Conservation (phyloP, 306 rosid species). For the Ormosia emarginata region DNA sequence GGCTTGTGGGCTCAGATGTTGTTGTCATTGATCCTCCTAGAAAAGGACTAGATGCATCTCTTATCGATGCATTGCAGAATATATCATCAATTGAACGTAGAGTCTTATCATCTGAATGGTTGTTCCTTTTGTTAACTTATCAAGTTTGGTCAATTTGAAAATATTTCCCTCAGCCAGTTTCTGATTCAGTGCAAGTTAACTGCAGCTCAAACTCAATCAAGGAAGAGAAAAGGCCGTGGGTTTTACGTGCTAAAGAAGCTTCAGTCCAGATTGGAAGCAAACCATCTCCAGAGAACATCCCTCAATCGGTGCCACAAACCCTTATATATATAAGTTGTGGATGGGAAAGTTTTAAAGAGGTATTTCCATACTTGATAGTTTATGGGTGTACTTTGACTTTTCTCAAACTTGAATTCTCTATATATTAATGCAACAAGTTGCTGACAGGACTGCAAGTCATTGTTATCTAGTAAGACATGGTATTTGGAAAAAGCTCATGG, state of each 20-base stretch:
- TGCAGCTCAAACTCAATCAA: slow-evolving; percentile 57
- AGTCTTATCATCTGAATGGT: slow-evolving; percentile 58
- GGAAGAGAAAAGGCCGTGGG: slow-evolving; percentile 97
- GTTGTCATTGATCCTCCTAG: slow-evolving; percentile 94
- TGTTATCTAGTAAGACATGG: slow-evolving; percentile 75
- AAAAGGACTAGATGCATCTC: slow-evolving; percentile 83
- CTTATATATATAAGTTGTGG: slow-evolving; percentile 97
- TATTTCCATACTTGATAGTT: slow-evolving; percentile 24
- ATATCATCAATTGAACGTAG: slow-evolving; percentile 56
- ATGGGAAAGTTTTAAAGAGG: slow-evolving; percentile 99
- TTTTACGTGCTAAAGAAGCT: slow-evolving; percentile 84
- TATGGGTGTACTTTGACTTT: background rate
- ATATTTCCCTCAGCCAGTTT: slow-evolving; percentile 19
- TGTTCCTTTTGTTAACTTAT: slow-evolving; percentile 26
- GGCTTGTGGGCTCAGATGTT: slow-evolving; percentile 89
- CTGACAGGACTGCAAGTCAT: slow-evolving; percentile 74
- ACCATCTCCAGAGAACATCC: slow-evolving; percentile 34
- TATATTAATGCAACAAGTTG: slow-evolving; percentile 13
- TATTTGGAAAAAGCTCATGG: slow-evolving; percentile 82
- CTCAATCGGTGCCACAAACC: slow-evolving; percentile 66
- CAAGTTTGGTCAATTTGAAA: slow-evolving; percentile 15
- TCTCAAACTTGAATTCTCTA: slow-evolving; percentile 14
- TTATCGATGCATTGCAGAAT: slow-evolving; percentile 55
- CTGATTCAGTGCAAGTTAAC: slow-evolving; percentile 29
- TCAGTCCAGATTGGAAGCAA: slow-evolving; percentile 65